Percentiles rank a stretch among this genome's conserved stretches.
Conservation (phyloP, 805 yeast species). For the Gaillardinia entomophila region DNA sequence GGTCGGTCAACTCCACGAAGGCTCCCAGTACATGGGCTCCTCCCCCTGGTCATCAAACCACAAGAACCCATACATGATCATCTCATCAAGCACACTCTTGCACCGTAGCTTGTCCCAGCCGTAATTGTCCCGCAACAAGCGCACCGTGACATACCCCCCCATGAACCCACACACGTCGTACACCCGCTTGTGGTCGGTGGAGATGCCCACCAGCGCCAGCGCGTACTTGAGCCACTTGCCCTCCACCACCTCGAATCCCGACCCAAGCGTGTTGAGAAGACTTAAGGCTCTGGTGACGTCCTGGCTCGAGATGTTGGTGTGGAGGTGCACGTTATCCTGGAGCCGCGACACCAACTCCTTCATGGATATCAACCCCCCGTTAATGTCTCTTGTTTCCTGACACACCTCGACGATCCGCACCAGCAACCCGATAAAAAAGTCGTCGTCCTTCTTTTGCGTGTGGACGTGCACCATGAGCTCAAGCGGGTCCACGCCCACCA, state of each 20-base stretch:
- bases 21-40: slow-evolving; percentile 62
- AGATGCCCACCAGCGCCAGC: slow-evolving; percentile 22
- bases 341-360: slow-evolving; percentile 31
- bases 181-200: slow-evolving; percentile 61
- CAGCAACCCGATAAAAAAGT: slow-evolving; percentile 61
- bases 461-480: slow-evolving; percentile 21
- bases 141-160: slow-evolving; percentile 64
- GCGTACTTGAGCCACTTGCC: slow-evolving; percentile 44
- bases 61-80: slow-evolving; percentile 75
- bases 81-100: slow-evolving; percentile 60
- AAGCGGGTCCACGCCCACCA: slow-evolving; percentile 83
- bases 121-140: slow-evolving; percentile 65
- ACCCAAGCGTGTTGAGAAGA: slow-evolving; percentile 53
- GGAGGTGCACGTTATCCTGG: slow-evolving; percentile 22
- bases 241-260: slow-evolving; percentile 60
- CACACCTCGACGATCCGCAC: slow-evolving; percentile 75
- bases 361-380: slow-evolving; percentile 77
- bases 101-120: slow-evolving; percentile 67
- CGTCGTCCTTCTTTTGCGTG: slow-evolving; percentile 27
- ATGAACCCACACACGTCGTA: slow-evolving; percentile 70
- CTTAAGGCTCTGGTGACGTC: slow-evolving; percentile 57
- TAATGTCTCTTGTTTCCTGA: slow-evolving; percentile 58
- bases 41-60: slow-evolving; percentile 70
- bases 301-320: slow-evolving; percentile 27
- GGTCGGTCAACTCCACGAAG: slow-evolving; percentile 51